These are phyloP conservation scores for Termitomyces sp. DNA, from an alignment of 768 basidiomycete species.

Conservation along the genomic window DNA sequence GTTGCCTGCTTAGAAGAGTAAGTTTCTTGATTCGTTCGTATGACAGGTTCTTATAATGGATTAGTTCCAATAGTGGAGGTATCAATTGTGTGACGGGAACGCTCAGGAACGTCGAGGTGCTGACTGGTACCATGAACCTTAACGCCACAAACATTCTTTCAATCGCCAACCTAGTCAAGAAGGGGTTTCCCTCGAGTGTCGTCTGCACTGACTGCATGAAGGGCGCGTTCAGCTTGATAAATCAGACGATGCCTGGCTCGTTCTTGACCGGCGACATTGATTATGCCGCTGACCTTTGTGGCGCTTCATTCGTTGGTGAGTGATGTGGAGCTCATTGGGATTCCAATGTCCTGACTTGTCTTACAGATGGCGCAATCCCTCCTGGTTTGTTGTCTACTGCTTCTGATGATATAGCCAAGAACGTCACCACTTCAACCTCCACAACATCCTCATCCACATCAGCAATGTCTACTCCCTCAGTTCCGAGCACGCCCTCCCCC, in stretches of 20 bases:
- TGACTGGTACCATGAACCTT: conserved; percentile 25
- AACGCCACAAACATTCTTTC: conserved; percentile 19
- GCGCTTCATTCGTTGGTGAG: conserved; percentile 38
- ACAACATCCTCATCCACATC: conserved; percentile 1
- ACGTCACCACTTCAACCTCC: neutral
- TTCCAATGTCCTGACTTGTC: neutral
- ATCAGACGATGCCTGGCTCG: conserved; percentile 25
- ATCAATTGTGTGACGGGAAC: conserved; percentile 48
- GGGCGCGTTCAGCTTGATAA: conserved; percentile 32
- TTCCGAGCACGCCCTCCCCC: conserved; percentile 2
- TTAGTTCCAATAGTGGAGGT: conserved; percentile 14
- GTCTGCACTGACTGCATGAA: conserved; percentile 42
- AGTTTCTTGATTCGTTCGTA: conserved; percentile 14
- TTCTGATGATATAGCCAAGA: neutral
- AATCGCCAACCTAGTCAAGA: conserved; percentile 19
- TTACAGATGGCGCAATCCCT: conserved; percentile 17
- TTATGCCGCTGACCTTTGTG: conserved; percentile 25
- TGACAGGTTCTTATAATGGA: neutral
- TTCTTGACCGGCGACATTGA: conserved; percentile 17
- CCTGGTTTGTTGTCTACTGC: conserved; percentile 11
- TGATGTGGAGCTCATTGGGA: neutral
- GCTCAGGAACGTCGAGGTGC: conserved; percentile 38
- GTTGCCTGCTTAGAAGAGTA: conserved; percentile 54
- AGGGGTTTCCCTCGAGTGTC: conserved; percentile 24
- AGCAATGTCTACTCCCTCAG: neutral